Conservation (phyloP, 2,329 filamentous ascomycete species). For the Talaromyces sp. region DNA sequence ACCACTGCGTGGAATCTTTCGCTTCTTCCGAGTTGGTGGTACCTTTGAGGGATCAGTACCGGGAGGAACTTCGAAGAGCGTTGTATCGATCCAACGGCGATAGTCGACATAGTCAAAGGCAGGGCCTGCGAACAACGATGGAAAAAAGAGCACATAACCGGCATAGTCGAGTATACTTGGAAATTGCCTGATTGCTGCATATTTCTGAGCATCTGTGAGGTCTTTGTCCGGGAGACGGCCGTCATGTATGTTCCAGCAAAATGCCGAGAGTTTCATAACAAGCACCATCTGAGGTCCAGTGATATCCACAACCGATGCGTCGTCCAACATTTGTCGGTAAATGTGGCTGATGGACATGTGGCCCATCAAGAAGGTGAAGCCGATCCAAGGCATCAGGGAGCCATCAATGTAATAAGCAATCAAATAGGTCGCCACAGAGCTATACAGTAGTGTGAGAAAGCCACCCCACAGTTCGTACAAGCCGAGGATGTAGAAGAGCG, state of each 20-base stretch:
- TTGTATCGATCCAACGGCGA: slow-evolving; percentile 82
- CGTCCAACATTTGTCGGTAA: slow-evolving; percentile 65
- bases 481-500: slow-evolving; percentile 86
- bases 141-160: slow-evolving; percentile 94
- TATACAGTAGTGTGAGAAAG: slow-evolving; percentile 70
- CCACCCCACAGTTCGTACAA: slow-evolving; percentile 91
- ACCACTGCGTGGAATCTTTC: slow-evolving; percentile 85
- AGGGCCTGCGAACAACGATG: slow-evolving; percentile 79
- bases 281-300: slow-evolving; percentile 96
- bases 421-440: slow-evolving; percentile 70
- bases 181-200: slow-evolving; percentile 68
- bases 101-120: slow-evolving; percentile 96
- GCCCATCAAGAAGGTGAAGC: slow-evolving; percentile 88
- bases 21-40: slow-evolving; percentile 79
- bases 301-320: slow-evolving; percentile 70
- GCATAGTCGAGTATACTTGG: slow-evolving; percentile 74
- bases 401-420: slow-evolving; percentile 80
- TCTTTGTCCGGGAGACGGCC: slow-evolving; percentile 72
- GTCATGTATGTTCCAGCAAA: slow-evolving; percentile 97
- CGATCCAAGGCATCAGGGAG: slow-evolving; percentile 96
- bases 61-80: slow-evolving; percentile 83
- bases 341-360: slow-evolving; percentile 93
- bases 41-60: slow-evolving; percentile 79
- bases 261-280: slow-evolving; percentile 94
- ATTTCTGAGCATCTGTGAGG: slow-evolving; percentile 81